phyloP scores from a whole-genome alignment of 1,139 yeast species.

The Dujonia santamariae region DNA sequence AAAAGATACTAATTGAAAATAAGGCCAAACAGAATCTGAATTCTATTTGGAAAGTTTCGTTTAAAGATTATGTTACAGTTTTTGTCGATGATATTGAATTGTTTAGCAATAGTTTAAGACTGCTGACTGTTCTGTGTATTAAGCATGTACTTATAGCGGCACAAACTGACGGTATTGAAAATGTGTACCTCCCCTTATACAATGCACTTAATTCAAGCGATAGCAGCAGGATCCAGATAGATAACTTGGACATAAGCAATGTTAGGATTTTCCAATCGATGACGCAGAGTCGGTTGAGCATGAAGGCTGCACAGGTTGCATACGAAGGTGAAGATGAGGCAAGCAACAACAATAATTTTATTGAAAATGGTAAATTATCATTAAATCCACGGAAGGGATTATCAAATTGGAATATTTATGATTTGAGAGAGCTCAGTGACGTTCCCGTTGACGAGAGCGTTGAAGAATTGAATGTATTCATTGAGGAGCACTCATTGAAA shows the following conservation, averaged over 20 bases:
- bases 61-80: constrained; percentile 6
- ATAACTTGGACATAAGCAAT: constrained; percentile 21
- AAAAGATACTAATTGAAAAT: constrained; percentile 15
- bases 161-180: constrained; percentile 16
- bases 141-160: constrained; percentile 17
- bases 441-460: constrained; percentile 19
- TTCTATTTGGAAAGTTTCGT: too few relatives aligned
- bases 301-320: constrained; percentile 1
- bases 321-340: constrained; percentile 3
- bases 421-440: constrained; percentile 17
- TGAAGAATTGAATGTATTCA: constrained; percentile 18
- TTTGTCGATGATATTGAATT: constrained; percentile 10
- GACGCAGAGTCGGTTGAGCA: too few relatives aligned
- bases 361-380: background rate
- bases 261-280: constrained; percentile 17
- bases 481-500: constrained; percentile 12
- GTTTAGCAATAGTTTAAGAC: too few relatives aligned
- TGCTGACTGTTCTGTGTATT: constrained; percentile 14
- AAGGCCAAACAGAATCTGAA: constrained; percentile 9
- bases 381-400: background rate
- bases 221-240: constrained; percentile 12
- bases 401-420: constrained; percentile 21
- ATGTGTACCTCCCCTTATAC: constrained; percentile 19
- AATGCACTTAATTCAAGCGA: constrained; percentile 10
- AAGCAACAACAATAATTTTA: constrained; percentile 1